A percentile compares a stretch with the other conserved stretches of the same genome.
phyloP scores from a whole-genome alignment of 2,329 filamentous ascomycete species.

The Trichoderma sp. region DNA sequence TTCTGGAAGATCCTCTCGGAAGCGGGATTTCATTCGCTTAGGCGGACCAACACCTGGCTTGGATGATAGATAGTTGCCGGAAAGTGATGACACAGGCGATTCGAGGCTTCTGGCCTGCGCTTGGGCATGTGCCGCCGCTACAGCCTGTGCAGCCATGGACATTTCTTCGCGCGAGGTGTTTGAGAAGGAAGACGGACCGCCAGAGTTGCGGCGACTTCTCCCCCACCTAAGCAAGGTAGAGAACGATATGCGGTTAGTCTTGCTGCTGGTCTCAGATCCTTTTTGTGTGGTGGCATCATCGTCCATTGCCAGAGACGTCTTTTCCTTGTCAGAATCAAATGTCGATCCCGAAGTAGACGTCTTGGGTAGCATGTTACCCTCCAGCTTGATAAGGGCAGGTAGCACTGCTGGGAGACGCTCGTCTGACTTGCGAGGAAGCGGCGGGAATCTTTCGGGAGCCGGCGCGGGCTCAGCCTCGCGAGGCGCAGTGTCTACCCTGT shows the following conservation, averaged over 20 bases:
- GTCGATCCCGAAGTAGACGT: slow-evolving; percentile 52
- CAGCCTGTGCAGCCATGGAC: slow-evolving; percentile 33
- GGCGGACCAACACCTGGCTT: slow-evolving; percentile 50
- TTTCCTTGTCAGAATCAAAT: slow-evolving; percentile 40
- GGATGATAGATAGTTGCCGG: slow-evolving; percentile 30
- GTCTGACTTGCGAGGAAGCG: slow-evolving; percentile 19
- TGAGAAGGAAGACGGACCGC: slow-evolving; percentile 74
- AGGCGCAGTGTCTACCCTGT: slow-evolving; percentile 30
- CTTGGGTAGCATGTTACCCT: slow-evolving; percentile 44
- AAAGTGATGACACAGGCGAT: slow-evolving; percentile 1
- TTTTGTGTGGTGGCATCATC: slow-evolving; percentile 52
- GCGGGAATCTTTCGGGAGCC: not conserved
- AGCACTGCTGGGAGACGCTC: slow-evolving; percentile 27
- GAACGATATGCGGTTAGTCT: slow-evolving; percentile 53
- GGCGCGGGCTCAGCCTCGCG: slow-evolving; percentile 9
- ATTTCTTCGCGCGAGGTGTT: slow-evolving; percentile 91
- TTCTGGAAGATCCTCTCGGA: slow-evolving; percentile 88
- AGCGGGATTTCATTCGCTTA: slow-evolving; percentile 82
- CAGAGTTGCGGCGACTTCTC: slow-evolving; percentile 53
- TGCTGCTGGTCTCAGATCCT: slow-evolving; percentile 52
- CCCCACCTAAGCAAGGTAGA: slow-evolving; percentile 73
- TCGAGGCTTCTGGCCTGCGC: slow-evolving; percentile 25
- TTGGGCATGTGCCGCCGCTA: slow-evolving; percentile 32
- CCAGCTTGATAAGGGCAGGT: slow-evolving; percentile 27
- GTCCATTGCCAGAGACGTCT: slow-evolving; percentile 36